Evolutionary conservation across 139 green algal genomes (phyloP).

Genomic region (Tetraselmis chui): DNA sequence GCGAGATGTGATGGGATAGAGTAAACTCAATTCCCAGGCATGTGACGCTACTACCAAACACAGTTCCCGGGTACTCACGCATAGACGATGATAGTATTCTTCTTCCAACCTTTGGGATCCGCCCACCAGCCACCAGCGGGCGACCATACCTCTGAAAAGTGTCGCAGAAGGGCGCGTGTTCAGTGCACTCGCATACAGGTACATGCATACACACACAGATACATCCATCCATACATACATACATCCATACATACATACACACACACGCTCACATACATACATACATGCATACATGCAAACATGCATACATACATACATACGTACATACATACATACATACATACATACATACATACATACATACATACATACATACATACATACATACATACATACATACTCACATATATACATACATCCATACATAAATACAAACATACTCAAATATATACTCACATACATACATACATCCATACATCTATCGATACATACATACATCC

Average conservation of each 20-base stretch:
- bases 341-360: background rate
- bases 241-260: background rate
- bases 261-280: background rate
- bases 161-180: no score
- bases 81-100: constrained; percentile 34
- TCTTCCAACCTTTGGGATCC: constrained; percentile 39
- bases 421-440: background rate
- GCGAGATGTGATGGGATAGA: no score
- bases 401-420: background rate
- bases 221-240: background rate
- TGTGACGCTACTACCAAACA: background rate
- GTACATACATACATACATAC: no score
- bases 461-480: no score
- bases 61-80: constrained; percentile 1
- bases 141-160: constrained; percentile 39
- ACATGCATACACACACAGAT: background rate
- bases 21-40: background rate
- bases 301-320: background rate
- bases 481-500: no score
- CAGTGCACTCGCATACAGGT: no score
- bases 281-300: background rate
- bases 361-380: background rate
- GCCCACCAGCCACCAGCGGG: constrained; percentile 42
- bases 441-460: background rate
- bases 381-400: background rate